A percentile compares a stretch with the other conserved stretches of the same genome.
These are phyloP conservation scores for Umbelopsis isabellina DNA, from an alignment of 192 early-diverging fungal genomes.

Conservation along the genomic window DNA sequence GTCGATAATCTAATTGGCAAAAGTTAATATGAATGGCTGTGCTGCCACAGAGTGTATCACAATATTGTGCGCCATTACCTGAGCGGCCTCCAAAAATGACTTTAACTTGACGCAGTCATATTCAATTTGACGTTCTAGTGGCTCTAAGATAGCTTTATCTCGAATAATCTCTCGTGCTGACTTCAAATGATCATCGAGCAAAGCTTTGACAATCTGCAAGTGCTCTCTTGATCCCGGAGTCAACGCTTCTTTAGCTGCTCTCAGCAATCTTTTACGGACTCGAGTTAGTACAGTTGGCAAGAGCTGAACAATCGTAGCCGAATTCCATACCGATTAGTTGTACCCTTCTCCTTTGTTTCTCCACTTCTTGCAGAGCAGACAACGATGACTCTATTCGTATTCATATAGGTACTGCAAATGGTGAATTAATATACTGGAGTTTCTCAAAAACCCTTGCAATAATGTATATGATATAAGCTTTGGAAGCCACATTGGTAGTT, in stretches of 20 bases:
- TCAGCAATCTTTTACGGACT: conserved; percentile 45
- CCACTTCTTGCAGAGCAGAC: conserved; percentile 90
- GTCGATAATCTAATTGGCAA: conserved; percentile 67
- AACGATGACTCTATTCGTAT: conserved; percentile 68
- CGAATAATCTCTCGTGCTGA: conserved; percentile 57
- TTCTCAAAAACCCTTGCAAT: no score
- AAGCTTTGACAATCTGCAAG: conserved; percentile 76
- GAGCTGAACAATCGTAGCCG: background rate
- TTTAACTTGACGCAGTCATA: conserved; percentile 73
- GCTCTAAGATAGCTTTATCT: conserved; percentile 42
- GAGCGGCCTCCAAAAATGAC: conserved; percentile 85
- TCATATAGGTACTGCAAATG: conserved; percentile 40
- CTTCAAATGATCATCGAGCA: conserved; percentile 72
- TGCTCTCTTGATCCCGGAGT: conserved; percentile 40
- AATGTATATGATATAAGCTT: no score
- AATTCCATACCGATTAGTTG: conserved; percentile 69
- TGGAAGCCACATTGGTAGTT: no score
- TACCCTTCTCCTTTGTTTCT: conserved; percentile 80
- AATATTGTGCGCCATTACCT: conserved; percentile 34
- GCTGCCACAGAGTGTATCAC: background rate
- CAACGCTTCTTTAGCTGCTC: conserved; percentile 37
- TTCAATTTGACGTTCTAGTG: conserved; percentile 57
- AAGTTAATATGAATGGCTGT: background rate
- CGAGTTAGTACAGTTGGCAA: no score
- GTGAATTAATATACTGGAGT: background rate